Conservation (phyloP, 163 green algal genomes). For the Coccomyxa subellipsoidea region DNA sequence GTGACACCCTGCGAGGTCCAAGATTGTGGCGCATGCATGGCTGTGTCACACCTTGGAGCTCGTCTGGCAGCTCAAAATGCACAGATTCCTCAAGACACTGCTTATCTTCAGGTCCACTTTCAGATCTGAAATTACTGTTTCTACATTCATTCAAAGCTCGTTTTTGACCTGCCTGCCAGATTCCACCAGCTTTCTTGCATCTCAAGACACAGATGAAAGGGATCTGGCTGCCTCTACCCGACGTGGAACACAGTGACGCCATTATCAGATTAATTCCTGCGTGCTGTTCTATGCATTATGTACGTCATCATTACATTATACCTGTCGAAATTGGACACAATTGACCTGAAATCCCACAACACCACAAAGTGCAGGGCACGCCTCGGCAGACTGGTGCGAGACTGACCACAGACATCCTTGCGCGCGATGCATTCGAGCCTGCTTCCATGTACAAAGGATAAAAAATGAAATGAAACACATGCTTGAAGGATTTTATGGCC, state of each 20-base stretch:
- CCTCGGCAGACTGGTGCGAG: too few species aligned
- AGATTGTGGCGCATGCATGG: background rate
- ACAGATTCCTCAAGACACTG: background rate
- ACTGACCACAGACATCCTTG: too few species aligned
- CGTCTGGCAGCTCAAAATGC: background rate
- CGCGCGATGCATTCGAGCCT: too few species aligned
- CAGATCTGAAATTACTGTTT: background rate
- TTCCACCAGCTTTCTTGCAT: background rate
- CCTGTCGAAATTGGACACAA: too few species aligned
- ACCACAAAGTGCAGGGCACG: too few species aligned
- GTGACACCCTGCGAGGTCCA: background rate
- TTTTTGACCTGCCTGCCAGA: background rate
- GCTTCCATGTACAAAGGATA: too few species aligned
- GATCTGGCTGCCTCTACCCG: background rate
- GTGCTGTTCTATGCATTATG: background rate
- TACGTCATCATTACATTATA: too few species aligned
- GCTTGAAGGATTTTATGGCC: too few species aligned
- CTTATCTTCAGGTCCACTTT: background rate
- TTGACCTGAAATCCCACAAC: too few species aligned
- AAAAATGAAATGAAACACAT: too few species aligned
- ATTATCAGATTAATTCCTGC: background rate
- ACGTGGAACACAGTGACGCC: background rate
- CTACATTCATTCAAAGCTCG: background rate
- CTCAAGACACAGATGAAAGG: too few species aligned
- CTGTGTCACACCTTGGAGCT: background rate